Evolutionary conservation across 1,284 basidiomycete genomes (phyloP), one percentile per base, ranked within the genome.

Genomic region (Naganishia sp.): DNA sequence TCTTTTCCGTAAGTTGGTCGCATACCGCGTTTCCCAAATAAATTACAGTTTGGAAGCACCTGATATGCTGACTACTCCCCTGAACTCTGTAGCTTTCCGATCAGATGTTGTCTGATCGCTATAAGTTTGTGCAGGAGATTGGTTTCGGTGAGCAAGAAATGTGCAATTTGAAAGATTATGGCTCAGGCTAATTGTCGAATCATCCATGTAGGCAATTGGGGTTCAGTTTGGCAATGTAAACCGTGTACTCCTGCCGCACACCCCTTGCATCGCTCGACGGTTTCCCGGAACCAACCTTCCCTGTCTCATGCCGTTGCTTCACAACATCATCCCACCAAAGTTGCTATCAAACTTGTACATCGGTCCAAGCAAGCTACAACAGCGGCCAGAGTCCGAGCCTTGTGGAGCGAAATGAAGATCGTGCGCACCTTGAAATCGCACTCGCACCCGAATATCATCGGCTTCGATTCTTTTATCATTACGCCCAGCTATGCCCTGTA

Each of bases 401-500:
- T 94, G 81, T 94, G 90, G 91, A 92, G 92, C 75, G 92, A 94
- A 82, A 93, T 94, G 91, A 93, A 93, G 83, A 89, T 94, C 70
- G 87, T 94, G 70, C 84, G 88, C 70, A 82, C 86, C 13, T 86
- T 95, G 75, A 89, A 88, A 78, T 80, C 86, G 57, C 88, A 92
- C 73, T 86, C 88, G 9, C 93, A 96, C 77, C 92, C 92, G 0
- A 90, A 90, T 69, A 88, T 97, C 76, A 89, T 97, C 71, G 86
- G 87, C 9, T 95, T 97, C 78, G 88, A 93, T 73, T 89, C 90
- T 3, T 95, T 96, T 82, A 87, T 95, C 74, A 90, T 96, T 72
- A 92, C 92, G 0, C 90, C 91, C 3, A 88, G 86, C 42, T 94
- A 90, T 80, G 91, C 91, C 52, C 83, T 95, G 90, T 92, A 73